Percentiles rank a stretch among this genome's conserved stretches.
phyloP scores from a whole-genome alignment of 1,284 basidiomycete species.

The Puccinia brachypodii region DNA sequence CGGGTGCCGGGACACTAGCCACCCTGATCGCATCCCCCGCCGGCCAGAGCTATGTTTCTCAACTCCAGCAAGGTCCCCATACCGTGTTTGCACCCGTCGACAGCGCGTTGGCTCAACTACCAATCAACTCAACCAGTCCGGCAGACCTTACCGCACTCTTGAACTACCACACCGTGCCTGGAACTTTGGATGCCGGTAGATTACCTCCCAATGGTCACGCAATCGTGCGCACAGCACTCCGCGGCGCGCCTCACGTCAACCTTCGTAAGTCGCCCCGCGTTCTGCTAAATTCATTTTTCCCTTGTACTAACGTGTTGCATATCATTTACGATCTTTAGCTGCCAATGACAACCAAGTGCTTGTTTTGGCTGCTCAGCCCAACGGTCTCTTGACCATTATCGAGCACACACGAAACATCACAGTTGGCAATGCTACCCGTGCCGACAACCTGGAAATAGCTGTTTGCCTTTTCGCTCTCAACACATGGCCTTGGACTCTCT shows the following conservation, averaged over 20 bases:
- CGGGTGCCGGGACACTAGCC: slow-evolving; percentile 22
- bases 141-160: slow-evolving; percentile 36
- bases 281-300: neutral
- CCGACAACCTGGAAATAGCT: slow-evolving; percentile 11
- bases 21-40: neutral
- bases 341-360: slow-evolving; percentile 41
- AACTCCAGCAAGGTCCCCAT: slow-evolving; percentile 30
- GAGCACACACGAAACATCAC: slow-evolving; percentile 35
- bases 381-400: slow-evolving; percentile 16
- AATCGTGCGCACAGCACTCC: slow-evolving; percentile 30
- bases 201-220: slow-evolving; percentile 23
- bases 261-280: slow-evolving; percentile 24
- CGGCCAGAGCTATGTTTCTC: slow-evolving; percentile 8
- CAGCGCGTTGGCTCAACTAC: slow-evolving; percentile 6
- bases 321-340: neutral
- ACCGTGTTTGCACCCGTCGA: slow-evolving; percentile 40
- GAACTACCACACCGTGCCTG: slow-evolving; percentile 38
- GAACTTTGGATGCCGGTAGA: slow-evolving; percentile 8
- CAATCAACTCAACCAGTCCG: slow-evolving; percentile 23
- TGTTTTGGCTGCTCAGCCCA: slow-evolving; percentile 24
- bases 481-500: neutral
- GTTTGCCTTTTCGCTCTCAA: neutral
- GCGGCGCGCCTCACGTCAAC: slow-evolving; percentile 16
- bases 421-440: slow-evolving; percentile 14
- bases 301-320: neutral